These are phyloP conservation scores for Nitzschia putrida DNA, from an alignment of 108 stramenopile genomes.

Conservation along the genomic window DNA sequence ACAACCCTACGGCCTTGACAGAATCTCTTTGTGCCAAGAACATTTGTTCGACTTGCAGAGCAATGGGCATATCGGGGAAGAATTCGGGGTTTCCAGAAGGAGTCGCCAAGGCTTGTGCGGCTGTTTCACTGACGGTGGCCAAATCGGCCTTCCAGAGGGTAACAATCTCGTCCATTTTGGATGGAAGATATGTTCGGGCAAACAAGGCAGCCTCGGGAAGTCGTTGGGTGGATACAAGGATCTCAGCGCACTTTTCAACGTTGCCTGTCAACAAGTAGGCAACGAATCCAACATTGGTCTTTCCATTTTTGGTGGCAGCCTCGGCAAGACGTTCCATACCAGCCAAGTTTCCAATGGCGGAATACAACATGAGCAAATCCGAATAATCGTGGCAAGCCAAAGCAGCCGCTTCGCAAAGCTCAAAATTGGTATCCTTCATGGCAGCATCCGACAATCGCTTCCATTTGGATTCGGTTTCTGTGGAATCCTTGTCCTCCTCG, in stretches of 20 bases:
- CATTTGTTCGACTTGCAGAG: constrained; percentile 91
- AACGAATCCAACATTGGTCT: constrained; percentile 95
- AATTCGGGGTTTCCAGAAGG: constrained; percentile 83
- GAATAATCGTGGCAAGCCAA: constrained; percentile 88
- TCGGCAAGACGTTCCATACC: constrained; percentile 90
- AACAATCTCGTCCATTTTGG: constrained; percentile 87
- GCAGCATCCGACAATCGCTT: constrained; percentile 97
- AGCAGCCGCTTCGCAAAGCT: constrained; percentile 91
- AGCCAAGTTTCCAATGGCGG: constrained; percentile 87
- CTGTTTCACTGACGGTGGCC: constrained; percentile 77
- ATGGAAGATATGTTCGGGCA: constrained; percentile 96
- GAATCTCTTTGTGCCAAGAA: constrained; percentile 77
- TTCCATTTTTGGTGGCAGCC: constrained; percentile 73
- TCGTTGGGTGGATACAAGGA: constrained; percentile 87
- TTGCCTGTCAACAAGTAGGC: constrained; percentile 88
- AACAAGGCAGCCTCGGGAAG: constrained; percentile 98
- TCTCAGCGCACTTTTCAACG: constrained; percentile 90
- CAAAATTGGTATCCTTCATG: constrained; percentile 89
- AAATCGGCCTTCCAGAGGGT: constrained; percentile 93
- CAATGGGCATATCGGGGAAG: constrained; percentile 91
- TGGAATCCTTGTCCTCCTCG: constrained; percentile 85
- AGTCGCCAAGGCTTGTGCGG: constrained; percentile 87
- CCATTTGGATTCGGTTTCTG: constrained; percentile 96
- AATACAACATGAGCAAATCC: constrained; percentile 92
- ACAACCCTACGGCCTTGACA: constrained; percentile 68